Percentiles rank a stretch among this genome's conserved stretches.
phyloP scores from a whole-genome alignment of 139 green algal genomes.

The Nannochloris sp. region DNA sequence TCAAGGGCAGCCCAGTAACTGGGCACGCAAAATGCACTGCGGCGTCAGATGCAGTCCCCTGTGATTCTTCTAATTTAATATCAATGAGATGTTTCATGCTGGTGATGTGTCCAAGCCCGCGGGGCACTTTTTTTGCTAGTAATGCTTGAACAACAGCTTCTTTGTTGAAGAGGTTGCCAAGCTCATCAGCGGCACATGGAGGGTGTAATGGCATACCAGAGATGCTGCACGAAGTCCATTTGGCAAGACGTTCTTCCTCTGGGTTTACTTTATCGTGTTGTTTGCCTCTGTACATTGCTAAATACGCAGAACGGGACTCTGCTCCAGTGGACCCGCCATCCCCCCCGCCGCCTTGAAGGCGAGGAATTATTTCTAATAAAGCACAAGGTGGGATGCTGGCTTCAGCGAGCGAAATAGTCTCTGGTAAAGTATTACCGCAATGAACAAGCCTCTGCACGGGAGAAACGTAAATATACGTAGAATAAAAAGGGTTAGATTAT shows the following conservation, averaged over 20 bases:
- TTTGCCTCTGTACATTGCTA: constrained; percentile 83
- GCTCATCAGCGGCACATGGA: constrained; percentile 69
- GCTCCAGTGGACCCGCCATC: constrained; percentile 86
- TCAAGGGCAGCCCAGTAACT: constrained; percentile 53
- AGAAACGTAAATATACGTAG: too few relatives aligned
- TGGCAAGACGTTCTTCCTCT: constrained; percentile 52
- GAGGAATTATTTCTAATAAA: constrained; percentile 26
- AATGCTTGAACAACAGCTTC: constrained; percentile 37
- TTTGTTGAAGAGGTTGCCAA: constrained; percentile 70
- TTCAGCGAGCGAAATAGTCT: neutral
- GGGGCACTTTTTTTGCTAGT: constrained; percentile 62
- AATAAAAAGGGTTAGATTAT: too few relatives aligned
- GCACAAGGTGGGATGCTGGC: neutral
- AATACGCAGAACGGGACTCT: constrained; percentile 72
- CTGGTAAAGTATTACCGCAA: neutral
- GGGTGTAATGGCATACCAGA: constrained; percentile 54
- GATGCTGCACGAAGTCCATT: constrained; percentile 68
- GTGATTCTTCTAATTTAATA: constrained; percentile 42
- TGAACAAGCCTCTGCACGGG: too few relatives aligned
- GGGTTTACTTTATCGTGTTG: constrained; percentile 77
- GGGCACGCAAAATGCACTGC: constrained; percentile 60
- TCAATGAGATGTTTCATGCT: constrained; percentile 55
- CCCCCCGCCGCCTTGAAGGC: constrained; percentile 63
- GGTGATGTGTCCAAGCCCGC: constrained; percentile 56
- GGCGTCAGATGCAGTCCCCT: neutral